Evolutionary conservation across 2,329 filamentous ascomycete genomes (phyloP).

Genomic region (Teratosphaeria gauchensis): DNA sequence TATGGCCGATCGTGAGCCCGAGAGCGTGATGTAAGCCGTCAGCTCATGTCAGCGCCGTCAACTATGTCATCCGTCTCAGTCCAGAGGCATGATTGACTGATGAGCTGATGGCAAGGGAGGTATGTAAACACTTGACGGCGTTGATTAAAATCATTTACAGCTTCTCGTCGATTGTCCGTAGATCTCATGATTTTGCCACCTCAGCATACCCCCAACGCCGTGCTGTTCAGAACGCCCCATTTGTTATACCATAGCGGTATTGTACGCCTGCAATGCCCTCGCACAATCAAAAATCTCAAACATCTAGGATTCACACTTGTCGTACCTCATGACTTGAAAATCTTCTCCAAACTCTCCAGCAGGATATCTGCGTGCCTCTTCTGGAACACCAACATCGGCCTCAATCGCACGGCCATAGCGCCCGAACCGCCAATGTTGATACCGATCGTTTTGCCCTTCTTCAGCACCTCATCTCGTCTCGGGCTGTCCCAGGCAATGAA

Average conservation of each 20-base stretch:
- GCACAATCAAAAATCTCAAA: not conserved
- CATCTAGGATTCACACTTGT: not conserved
- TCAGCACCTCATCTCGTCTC: slow-evolving; percentile 67
- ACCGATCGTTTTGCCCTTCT: slow-evolving; percentile 66
- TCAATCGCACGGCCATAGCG: slow-evolving; percentile 61
- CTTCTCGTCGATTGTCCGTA: not conserved
- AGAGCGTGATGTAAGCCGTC: too few relatives aligned
- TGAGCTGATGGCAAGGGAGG: too few relatives aligned
- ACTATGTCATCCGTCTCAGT: too few relatives aligned
- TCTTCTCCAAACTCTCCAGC: slow-evolving; percentile 40
- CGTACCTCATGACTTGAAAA: slow-evolving; percentile 17
- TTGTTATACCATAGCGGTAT: not conserved
- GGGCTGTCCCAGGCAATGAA: slow-evolving; percentile 90
- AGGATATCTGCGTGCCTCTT: slow-evolving; percentile 82
- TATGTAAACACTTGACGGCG: too few relatives aligned
- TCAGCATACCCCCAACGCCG: not conserved
- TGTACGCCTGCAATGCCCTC: not conserved
- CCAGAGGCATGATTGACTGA: too few relatives aligned
- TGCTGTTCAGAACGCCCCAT: not conserved
- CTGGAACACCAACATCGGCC: slow-evolving; percentile 90
- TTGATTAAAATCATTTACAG: not conserved
- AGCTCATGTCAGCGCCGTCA: too few relatives aligned
- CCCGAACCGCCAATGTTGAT: slow-evolving; percentile 85
- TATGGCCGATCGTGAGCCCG: too few relatives aligned
- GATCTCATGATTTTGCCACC: not conserved